phyloP scores from a whole-genome alignment of 768 basidiomycete genomes.

The Podaxis rugospora region DNA sequence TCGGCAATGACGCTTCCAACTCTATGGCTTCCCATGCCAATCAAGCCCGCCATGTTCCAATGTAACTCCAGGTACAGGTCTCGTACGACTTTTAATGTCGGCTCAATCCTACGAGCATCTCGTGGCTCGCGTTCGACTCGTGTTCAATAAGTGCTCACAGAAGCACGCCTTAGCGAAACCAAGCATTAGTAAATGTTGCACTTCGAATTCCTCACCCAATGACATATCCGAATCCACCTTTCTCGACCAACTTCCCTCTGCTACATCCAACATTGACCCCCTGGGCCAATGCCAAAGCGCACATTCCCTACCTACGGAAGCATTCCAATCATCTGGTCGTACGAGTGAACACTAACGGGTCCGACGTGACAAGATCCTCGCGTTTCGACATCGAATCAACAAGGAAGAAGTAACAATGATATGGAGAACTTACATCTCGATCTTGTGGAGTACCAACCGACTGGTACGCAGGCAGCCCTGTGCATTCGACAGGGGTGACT shows the following conservation, averaged over 20 bases:
- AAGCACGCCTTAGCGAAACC: neutral
- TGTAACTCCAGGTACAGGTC: neutral
- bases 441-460: slow-evolving; percentile 23
- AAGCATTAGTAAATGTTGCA: neutral
- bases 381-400: neutral
- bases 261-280: neutral
- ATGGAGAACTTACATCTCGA: slow-evolving; percentile 25
- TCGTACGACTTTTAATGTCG: neutral
- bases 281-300: neutral
- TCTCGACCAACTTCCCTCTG: neutral
- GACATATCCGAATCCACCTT: neutral
- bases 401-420: neutral
- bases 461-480: slow-evolving; percentile 33
- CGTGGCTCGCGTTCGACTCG: no score
- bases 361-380: neutral
- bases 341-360: neutral
- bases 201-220: neutral
- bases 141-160: neutral
- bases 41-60: neutral
- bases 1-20: neutral
- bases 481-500: slow-evolving; percentile 39
- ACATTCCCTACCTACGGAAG: neutral
- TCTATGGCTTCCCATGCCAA: neutral
- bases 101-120: neutral
- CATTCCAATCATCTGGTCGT: neutral